phyloP scores from a whole-genome alignment of 306 rosid genomes.

The Citrullus mucosospermus region DNA sequence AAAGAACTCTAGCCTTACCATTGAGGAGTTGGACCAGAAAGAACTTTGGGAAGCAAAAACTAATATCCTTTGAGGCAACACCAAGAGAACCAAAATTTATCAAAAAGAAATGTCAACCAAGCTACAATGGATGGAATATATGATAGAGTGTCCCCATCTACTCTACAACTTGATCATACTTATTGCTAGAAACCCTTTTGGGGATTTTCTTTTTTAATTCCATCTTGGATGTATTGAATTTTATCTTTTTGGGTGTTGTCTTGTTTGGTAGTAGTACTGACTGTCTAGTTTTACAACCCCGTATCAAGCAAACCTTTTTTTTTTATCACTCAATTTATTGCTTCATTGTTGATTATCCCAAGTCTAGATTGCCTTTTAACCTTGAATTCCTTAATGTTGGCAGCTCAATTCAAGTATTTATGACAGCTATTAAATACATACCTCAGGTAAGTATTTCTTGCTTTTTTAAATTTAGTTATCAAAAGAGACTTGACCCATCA shows the following conservation, averaged over 20 bases:
- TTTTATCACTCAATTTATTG: conserved; percentile 13
- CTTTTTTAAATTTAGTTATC: background rate
- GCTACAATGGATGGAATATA: background rate
- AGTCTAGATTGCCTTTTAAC: background rate
- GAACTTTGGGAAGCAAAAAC: background rate
- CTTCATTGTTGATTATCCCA: background rate
- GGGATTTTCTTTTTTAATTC: background rate
- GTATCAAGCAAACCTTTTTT: background rate
- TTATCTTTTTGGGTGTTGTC: background rate
- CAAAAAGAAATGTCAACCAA: background rate
- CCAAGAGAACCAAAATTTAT: background rate
- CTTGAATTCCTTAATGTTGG: conserved; percentile 6
- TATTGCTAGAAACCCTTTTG: background rate
- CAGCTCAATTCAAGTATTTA: conserved; percentile 75
- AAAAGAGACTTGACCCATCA: background rate
- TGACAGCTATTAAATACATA: conserved; percentile 74
- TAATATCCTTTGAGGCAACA: background rate
- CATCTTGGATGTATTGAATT: background rate
- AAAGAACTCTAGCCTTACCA: background rate
- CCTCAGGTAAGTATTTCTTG: conserved; percentile 58
- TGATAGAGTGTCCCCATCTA: background rate
- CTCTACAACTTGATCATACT: background rate
- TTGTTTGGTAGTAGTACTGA: background rate
- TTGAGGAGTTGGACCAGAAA: background rate
- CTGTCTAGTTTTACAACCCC: background rate